Conservation (phyloP, 116 monocot species). For the Trichopus zeylanicus region DNA sequence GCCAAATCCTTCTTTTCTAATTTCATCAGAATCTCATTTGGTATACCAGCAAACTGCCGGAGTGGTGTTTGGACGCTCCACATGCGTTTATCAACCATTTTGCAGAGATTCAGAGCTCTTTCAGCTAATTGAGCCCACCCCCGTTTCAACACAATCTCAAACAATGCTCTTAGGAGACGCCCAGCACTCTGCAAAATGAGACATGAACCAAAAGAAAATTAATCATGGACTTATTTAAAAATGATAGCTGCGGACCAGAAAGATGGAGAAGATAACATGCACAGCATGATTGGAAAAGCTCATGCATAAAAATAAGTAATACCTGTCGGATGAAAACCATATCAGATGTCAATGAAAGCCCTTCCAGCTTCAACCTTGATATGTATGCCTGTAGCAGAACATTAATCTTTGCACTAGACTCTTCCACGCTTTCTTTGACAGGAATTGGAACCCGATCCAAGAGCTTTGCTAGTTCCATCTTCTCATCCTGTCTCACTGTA, state of each 20-base stretch:
- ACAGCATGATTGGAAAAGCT: neutral
- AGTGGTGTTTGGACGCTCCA: constrained; percentile 95
- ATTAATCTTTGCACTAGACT: constrained; percentile 97
- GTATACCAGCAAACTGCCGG: constrained; percentile 85
- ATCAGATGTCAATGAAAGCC: constrained; percentile 85
- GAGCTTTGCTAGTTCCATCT: constrained; percentile 95
- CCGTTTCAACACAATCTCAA: constrained; percentile 90
- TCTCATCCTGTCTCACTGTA: constrained; percentile 83
- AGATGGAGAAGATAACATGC: neutral
- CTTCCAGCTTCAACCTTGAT: constrained; percentile 87
- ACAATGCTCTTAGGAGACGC: constrained; percentile 78
- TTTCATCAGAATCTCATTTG: constrained; percentile 93
- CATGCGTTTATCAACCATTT: constrained; percentile 97
- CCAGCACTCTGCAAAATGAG: constrained; percentile 72
- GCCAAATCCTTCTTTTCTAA: constrained; percentile 92
- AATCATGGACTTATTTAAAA: neutral
- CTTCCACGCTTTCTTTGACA: constrained; percentile 97
- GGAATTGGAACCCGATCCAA: constrained; percentile 96
- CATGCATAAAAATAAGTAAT: constrained; percentile 1
- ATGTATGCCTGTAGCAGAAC: constrained; percentile 96
- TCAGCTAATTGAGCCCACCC: constrained; percentile 96
- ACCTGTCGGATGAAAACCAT: constrained; percentile 99
- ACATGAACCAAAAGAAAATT: constrained; percentile 7
- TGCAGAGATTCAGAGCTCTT: constrained; percentile 85
- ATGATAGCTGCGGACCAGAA: too few species aligned